Base-by-base conservation (phyloP, 2,329 filamentous ascomycete species). In the Paraconiothyrium brasiliense region DNA sequence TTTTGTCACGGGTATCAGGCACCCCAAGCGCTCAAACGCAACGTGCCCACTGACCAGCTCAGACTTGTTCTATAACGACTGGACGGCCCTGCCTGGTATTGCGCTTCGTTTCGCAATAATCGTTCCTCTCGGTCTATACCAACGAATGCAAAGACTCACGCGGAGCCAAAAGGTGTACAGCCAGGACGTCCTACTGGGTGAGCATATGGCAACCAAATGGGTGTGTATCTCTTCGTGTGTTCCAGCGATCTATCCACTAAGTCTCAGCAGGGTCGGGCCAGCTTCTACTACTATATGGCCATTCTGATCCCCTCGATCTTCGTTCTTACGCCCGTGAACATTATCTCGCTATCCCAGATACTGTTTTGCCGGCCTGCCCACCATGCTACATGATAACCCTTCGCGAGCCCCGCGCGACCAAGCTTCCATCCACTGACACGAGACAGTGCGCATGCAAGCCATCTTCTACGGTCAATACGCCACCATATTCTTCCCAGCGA, bases 71-170 rank as follows among this genome's bases (percentile, higher is more conserved):
- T n/a, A 8, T n/a, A n/a, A 16, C 16, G 39, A 4, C 3, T 41
- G 13, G 13, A 30, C 24, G 13, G 34, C 34, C 1, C 14, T 64
- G 2, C 56, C 60, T 24, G 51, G 35, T 10, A 57, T 39, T 20
- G 22, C 68, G 34, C 35, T 69, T 22, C 67, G 68, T 4, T 63
- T 69, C 49, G 61, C 57, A 8, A 37, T 68, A 22, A 51, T 71
- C 24, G 34, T 67, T 6, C 68, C 68, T 1, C 63, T 63, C 9
- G 62, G 44, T 14, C 48, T 62, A 7, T 69, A 67, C 51, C 24
- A 34, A 5, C 22, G n/a, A 16, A 35, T 27, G 60, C 61, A 24
- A 34, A 37, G 7, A 47, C 54, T 1, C 65, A 71, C 48, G 34
- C 20, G 5, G 35, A 59, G 39, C 66, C 68, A 41, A 44, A 54